Evolutionary conservation across 495 filamentous ascomycete genomes (phyloP).

Genomic region (Pseudevernia furfuracea): DNA sequence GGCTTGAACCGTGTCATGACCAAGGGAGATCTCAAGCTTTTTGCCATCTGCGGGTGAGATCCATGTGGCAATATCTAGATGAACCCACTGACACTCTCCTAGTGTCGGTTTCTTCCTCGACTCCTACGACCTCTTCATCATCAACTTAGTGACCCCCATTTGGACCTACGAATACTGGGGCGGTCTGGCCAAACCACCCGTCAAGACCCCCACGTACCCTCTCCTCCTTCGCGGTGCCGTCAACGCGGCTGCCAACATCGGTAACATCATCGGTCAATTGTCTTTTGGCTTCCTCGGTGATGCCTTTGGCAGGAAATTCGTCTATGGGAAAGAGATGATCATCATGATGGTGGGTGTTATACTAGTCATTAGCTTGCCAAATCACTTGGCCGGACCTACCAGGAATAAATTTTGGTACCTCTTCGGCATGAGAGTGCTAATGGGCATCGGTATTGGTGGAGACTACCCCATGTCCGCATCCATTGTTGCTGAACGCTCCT

Average conservation of each 20-base stretch:
- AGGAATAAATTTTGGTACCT: slow-evolving; percentile 66
- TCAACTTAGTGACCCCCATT: slow-evolving; percentile 61
- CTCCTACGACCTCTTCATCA: slow-evolving; percentile 68
- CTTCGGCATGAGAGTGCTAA: slow-evolving; percentile 52
- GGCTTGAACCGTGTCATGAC: slow-evolving; percentile 14
- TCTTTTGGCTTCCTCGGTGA: slow-evolving; percentile 77
- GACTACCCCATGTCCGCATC: slow-evolving; percentile 82
- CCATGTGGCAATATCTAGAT: background rate
- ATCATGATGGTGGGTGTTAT: slow-evolving; percentile 76
- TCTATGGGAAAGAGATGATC: slow-evolving; percentile 86
- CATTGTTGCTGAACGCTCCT: slow-evolving; percentile 40
- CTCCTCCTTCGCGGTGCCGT: slow-evolving; percentile 64
- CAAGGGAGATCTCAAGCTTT: slow-evolving; percentile 17
- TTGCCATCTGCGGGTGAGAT: slow-evolving; percentile 18
- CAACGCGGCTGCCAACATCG: slow-evolving; percentile 80
- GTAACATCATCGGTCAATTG: slow-evolving; percentile 79
- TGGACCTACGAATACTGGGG: slow-evolving; percentile 29
- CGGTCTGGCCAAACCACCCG: slow-evolving; percentile 32
- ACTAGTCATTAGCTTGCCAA: slow-evolving; percentile 57
- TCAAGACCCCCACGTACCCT: slow-evolving; percentile 50
- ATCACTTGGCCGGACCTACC: slow-evolving; percentile 8
- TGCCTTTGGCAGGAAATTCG: slow-evolving; percentile 67
- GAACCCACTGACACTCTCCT: slow-evolving; percentile 9
- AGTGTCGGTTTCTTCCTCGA: slow-evolving; percentile 26
- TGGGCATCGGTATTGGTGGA: slow-evolving; percentile 78